Evolutionary conservation across 257 asterid genomes (phyloP), one percentile per base, ranked within the genome.

Genomic region (Solanum pinnatisectum): DNA sequence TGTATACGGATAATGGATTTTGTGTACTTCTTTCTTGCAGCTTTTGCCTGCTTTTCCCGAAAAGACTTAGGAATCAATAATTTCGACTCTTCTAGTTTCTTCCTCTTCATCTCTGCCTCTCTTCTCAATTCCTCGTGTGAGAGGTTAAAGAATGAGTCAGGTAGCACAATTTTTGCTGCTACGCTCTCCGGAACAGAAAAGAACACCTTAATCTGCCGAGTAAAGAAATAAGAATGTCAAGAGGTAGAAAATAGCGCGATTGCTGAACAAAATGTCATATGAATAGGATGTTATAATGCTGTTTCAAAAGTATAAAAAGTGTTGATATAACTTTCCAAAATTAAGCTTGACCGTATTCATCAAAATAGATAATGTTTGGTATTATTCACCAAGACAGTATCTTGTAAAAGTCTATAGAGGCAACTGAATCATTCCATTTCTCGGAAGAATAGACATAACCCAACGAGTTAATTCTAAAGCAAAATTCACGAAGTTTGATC

Each of bases 11-110:
- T 93, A 79, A 97, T 90, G 5, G 95, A 94, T 94, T 87, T 96
- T 37, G 87, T 91, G 88, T 95, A 94, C 93, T 90, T 92, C 86
- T 89, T 95, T 92, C 90, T 93, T 23, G 98, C 93, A 71, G 98
- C 96, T 91, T 95, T 90, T 73, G 98, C 98, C 92, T 94, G 96
- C 90, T 97, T 96, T 92, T 96, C 98, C 90, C 90, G 92, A 88
- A 92, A 95, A 4, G 99, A 97, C 92, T 91, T 97, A 52, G 99
- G 99, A 90, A 96, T 94, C 87, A 97, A 92, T 90, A 97, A 95
- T 93, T 95, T 94, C 8, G 99, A 96, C 76, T 95, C 99, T 85
- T 94, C 99, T 42, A 96, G 32, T 92, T 94, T 95, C 91, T 93
- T 96, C 89, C 87, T 96, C 92, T 96, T 91, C 91, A 90, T 87